A percentile compares a stretch with the other conserved stretches of the same genome.
Evolutionary conservation across 1,284 basidiomycete genomes (phyloP).

Genomic region (Phellopilus nigrolimitatus): DNA sequence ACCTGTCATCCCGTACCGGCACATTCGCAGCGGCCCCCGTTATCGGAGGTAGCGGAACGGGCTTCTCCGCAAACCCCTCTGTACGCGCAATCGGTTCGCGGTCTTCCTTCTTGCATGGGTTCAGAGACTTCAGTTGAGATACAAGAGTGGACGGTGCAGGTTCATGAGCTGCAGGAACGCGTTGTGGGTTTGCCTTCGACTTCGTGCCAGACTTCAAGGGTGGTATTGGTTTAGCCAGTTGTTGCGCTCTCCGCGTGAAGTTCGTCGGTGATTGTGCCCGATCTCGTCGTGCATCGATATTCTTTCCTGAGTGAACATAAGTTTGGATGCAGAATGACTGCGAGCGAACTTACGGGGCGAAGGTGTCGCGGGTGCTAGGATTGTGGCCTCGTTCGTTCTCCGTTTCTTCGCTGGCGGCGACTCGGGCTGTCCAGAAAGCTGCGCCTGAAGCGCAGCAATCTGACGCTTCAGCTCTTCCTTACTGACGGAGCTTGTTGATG

Average conservation of each 20-base stretch:
- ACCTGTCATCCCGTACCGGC: slow-evolving; percentile 53
- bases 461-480: slow-evolving; percentile 34
- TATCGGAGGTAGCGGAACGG: slow-evolving; percentile 20
- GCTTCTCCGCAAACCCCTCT: slow-evolving; percentile 20
- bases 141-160: slow-evolving; percentile 15
- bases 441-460: slow-evolving; percentile 39
- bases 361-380: slow-evolving; percentile 62
- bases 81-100: slow-evolving; percentile 19
- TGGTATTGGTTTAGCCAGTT: neutral
- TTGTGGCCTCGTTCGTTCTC: slow-evolving; percentile 36
- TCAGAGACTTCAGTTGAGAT: slow-evolving; percentile 16
- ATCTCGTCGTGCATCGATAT: slow-evolving; percentile 18
- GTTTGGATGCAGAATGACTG: neutral
- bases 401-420: slow-evolving; percentile 44
- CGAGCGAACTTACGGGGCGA: slow-evolving; percentile 53
- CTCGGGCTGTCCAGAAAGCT: slow-evolving; percentile 34
- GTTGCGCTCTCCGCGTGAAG: neutral
- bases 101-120: slow-evolving; percentile 3
- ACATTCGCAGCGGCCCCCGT: slow-evolving; percentile 11
- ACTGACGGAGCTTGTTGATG: slow-evolving; percentile 8
- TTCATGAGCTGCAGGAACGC: neutral
- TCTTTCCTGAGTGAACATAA: slow-evolving; percentile 12
- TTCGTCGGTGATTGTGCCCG: slow-evolving; percentile 2
- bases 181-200: neutral
- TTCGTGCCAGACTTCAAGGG: neutral